phyloP scores from a whole-genome alignment of 2,329 filamentous ascomycete genomes.

The Fusarium abutilonis region DNA sequence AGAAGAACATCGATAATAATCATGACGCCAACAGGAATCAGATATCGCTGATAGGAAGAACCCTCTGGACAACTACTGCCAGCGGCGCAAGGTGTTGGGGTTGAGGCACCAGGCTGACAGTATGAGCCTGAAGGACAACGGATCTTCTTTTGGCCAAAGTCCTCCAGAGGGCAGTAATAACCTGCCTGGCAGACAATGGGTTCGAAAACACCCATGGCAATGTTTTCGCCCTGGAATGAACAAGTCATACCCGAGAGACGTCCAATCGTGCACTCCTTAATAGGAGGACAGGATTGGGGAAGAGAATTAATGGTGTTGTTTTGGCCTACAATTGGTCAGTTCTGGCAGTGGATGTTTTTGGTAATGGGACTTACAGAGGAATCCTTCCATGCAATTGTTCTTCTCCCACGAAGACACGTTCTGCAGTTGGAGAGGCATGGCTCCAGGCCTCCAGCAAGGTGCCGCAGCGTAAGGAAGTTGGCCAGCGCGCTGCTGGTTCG shows the following conservation, averaged over 20 bases:
- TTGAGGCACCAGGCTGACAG: constrained; percentile 60
- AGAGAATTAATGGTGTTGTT: constrained; percentile 60
- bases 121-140: constrained; percentile 60
- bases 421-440: constrained; percentile 55
- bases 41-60: constrained; percentile 53
- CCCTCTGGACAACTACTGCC: constrained; percentile 59
- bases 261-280: constrained; percentile 50
- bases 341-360: background rate
- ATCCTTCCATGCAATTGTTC: constrained; percentile 54
- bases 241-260: constrained; percentile 51
- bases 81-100: constrained; percentile 58
- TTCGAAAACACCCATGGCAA: constrained; percentile 60
- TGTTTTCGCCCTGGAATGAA: constrained; percentile 47
- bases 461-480: constrained; percentile 50
- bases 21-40: constrained; percentile 57
- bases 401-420: constrained; percentile 49
- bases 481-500: constrained; percentile 37
- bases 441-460: constrained; percentile 54
- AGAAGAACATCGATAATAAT: constrained; percentile 56
- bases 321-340: constrained; percentile 44
- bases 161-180: constrained; percentile 57
- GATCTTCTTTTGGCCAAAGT: constrained; percentile 51
- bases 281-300: constrained; percentile 56
- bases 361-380: constrained; percentile 51
- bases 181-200: constrained; percentile 61